Evolutionary conservation across 352 stramenopile genomes (phyloP).

Genomic region (Pythium diclinum): DNA sequence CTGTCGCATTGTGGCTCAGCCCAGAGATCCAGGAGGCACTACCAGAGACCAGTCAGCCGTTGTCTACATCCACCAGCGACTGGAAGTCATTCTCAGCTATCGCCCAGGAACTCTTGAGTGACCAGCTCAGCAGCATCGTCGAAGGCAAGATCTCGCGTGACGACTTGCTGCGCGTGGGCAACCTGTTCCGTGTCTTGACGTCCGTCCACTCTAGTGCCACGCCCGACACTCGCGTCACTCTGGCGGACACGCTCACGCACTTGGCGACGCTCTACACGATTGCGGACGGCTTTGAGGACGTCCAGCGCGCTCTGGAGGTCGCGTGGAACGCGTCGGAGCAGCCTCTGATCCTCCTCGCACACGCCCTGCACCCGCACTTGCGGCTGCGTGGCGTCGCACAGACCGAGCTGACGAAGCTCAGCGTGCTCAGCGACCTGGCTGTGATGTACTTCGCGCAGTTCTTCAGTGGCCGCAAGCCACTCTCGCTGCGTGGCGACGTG

Average conservation of each 20-base stretch:
- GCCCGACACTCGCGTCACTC: constrained; percentile 17
- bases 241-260: constrained; percentile 47
- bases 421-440: constrained; percentile 53
- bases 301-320: constrained; percentile 52
- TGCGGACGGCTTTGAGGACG: constrained; percentile 40
- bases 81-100: constrained; percentile 34
- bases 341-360: constrained; percentile 58
- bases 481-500: constrained; percentile 53
- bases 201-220: constrained; percentile 29
- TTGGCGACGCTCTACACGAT: constrained; percentile 43
- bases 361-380: constrained; percentile 56
- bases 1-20: constrained; percentile 38
- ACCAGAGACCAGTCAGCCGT: not conserved
- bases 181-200: constrained; percentile 40
- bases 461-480: constrained; percentile 37
- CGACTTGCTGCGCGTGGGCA: constrained; percentile 39
- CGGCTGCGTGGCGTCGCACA: constrained; percentile 37
- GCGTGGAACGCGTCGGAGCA: constrained; percentile 59
- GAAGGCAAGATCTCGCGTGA: constrained; percentile 38
- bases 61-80: constrained; percentile 13
- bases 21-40: constrained; percentile 21
- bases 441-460: constrained; percentile 56
- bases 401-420: constrained; percentile 54
- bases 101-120: constrained; percentile 23
- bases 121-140: constrained; percentile 23